A percentile compares a stretch with the other conserved stretches of the same genome.
phyloP scores from a whole-genome alignment of 495 filamentous ascomycete genomes.

The Xylaria sp. region DNA sequence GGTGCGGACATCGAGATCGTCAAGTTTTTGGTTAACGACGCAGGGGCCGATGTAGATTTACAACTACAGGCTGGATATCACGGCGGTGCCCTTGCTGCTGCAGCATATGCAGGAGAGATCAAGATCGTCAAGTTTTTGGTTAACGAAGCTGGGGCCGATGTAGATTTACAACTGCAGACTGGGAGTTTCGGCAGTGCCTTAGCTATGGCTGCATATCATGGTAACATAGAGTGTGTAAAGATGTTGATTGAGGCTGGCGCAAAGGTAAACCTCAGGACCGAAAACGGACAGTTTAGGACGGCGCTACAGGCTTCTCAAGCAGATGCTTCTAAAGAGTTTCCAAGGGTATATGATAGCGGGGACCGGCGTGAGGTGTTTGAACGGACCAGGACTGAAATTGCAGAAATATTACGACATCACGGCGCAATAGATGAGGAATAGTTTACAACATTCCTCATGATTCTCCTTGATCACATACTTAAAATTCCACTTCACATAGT shows the following conservation, averaged over 20 bases:
- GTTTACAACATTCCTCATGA: no score
- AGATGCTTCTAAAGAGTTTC: no score
- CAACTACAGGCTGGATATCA: no score
- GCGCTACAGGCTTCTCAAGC: not conserved
- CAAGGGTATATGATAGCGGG: no score
- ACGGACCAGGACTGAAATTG: no score
- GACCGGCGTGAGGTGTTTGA: no score
- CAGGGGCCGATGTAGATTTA: no score
- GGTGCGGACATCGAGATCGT: not conserved
- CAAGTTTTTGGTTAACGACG: no score
- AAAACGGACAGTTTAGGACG: not conserved
- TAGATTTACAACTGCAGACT: not conserved
- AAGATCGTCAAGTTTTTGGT: not conserved
- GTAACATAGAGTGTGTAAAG: not conserved
- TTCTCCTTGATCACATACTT: no score
- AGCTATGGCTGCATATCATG: not conserved
- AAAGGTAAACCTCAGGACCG: not conserved
- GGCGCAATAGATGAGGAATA: no score
- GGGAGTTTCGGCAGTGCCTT: not conserved
- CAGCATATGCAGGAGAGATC: not conserved
- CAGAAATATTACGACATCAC: no score
- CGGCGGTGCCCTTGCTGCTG: not conserved
- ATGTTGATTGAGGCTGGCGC: not conserved
- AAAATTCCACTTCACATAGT: no score
- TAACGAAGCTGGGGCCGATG: not conserved